Evolutionary conservation across 1,139 yeast species (phyloP), one percentile per base, ranked within the genome.

Genomic region (Blastobotrys indianensis): DNA sequence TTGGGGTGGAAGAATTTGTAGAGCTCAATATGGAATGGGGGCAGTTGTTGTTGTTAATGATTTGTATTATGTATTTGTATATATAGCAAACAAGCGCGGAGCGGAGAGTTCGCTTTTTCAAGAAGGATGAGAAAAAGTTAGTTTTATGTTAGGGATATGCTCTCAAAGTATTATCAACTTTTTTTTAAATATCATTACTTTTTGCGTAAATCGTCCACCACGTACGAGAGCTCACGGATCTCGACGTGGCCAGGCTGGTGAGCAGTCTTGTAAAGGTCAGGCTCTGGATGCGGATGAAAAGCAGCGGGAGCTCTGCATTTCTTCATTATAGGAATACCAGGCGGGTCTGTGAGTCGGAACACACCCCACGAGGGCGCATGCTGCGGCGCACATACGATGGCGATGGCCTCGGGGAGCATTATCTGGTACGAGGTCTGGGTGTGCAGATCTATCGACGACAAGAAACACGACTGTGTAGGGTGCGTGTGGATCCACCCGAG

Each of bases 401-500:
- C 84, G 37, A 79, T 70, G 0, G 82, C 79, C 57, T 79, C 85
- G 23, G 80, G 79, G n/a, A 79, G 66, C 84, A 79, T 79, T 45
- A 78, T 69, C 61, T 79, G 85, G 59, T 79, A 79, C 1, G 80
- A 73, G 51, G 73, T 74, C 51, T 79, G 84, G 1, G 84, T 79
- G 59, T 79, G 85, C 45, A 79, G 62, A 56, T 79, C 85, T 42
- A 79, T 75, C 1, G 82, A 75, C 12, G 80, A 74, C 57, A 79
- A 59, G 57, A 79, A 79, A 52, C 85, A 79, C 8, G 81, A 68
- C 58, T 79, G 85, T 5, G 82, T 74, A 2, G 85, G 85, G 56
- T 79, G 84, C 6, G 84, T 79, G 59, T 79, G 85, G 44, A 79
- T 79, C 85, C 85, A 79, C 7, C 85, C 85, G 1, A 79, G 64